phyloP scores from a whole-genome alignment of 441 rosid species.

The Flueggea neowawraea region DNA sequence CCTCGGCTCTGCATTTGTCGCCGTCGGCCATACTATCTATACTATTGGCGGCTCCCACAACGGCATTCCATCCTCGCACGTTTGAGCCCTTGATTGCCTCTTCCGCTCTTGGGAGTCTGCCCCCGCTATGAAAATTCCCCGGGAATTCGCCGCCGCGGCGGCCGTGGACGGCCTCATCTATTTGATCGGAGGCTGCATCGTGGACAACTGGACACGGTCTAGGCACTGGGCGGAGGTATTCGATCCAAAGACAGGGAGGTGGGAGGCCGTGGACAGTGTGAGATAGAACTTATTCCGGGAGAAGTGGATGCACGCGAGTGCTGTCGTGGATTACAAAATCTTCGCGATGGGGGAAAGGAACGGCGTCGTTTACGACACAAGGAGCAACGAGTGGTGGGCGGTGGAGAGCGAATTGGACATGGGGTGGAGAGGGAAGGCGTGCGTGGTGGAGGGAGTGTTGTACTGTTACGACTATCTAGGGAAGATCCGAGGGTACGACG shows the following conservation, averaged over 20 bases:
- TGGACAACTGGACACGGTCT: slow-evolving; percentile 63
- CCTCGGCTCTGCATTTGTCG: slow-evolving; percentile 55
- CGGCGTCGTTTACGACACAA: slow-evolving; percentile 60
- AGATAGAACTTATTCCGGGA: slow-evolving; percentile 39
- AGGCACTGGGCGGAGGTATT: slow-evolving; percentile 83
- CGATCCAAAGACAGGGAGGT: slow-evolving; percentile 40
- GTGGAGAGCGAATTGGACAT: slow-evolving; percentile 55
- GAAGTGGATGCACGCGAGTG: slow-evolving; percentile 96
- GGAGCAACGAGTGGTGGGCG: slow-evolving; percentile 42
- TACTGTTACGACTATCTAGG: slow-evolving; percentile 85
- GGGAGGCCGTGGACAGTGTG: slow-evolving; percentile 61
- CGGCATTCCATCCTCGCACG: slow-evolving; percentile 62
- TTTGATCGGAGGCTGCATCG: slow-evolving; percentile 82
- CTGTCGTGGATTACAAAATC: slow-evolving; percentile 51
- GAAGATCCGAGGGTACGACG: slow-evolving; percentile 75
- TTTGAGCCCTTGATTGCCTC: slow-evolving; percentile 73
- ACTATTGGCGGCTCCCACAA: slow-evolving; percentile 69
- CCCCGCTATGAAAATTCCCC: slow-evolving; percentile 53
- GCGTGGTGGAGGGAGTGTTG: slow-evolving; percentile 57
- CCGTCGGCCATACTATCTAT: slow-evolving; percentile 46
- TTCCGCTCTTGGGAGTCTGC: slow-evolving; percentile 53
- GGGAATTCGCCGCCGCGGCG: slow-evolving; percentile 84
- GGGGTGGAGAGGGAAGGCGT: slow-evolving; percentile 90
- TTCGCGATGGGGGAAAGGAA: slow-evolving; percentile 86
- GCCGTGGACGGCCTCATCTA: slow-evolving; percentile 52